Evolutionary conservation across 2,329 filamentous ascomycete genomes (phyloP).

Genomic region (Penicillium italicum): DNA sequence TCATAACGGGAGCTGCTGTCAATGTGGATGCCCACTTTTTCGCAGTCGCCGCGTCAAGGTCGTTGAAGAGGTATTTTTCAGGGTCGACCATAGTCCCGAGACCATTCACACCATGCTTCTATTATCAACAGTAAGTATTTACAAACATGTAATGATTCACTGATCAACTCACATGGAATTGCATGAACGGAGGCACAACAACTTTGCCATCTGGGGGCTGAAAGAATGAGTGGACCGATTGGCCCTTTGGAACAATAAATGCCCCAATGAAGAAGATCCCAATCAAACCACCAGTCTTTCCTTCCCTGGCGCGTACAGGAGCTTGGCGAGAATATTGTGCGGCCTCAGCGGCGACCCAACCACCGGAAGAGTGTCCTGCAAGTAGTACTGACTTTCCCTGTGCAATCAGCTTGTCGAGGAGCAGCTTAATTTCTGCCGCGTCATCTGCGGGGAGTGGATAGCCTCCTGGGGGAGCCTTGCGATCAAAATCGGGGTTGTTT

Average conservation of each 20-base stretch:
- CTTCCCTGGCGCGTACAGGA: constrained; percentile 13
- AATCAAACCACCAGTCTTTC: constrained; percentile 24
- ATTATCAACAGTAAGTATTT: neutral
- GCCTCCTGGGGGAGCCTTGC: constrained; percentile 25
- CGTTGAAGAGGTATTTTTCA: constrained; percentile 30
- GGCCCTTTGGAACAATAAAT: constrained; percentile 30
- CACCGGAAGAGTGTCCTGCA: constrained; percentile 33
- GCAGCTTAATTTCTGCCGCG: neutral
- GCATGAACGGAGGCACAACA: constrained; percentile 24
- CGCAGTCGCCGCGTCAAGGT: constrained; percentile 21
- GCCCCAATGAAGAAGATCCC: constrained; percentile 31
- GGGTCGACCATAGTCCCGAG: constrained; percentile 25
- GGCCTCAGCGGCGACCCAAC: constrained; percentile 34
- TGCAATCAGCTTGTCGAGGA: constrained; percentile 3
- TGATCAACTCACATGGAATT: constrained; percentile 26
- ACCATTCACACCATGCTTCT: constrained; percentile 20
- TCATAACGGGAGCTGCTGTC: constrained; percentile 27
- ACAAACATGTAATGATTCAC: fast-evolving
- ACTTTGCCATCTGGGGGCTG: constrained; percentile 26
- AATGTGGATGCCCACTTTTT: constrained; percentile 24
- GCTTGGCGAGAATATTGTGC: constrained; percentile 28
- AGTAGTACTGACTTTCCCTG: constrained; percentile 31
- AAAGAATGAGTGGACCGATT: constrained; percentile 32
- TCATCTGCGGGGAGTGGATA: constrained; percentile 24
- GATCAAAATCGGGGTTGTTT: constrained; percentile 19